Conservation (phyloP, 148 eudicot species). For the Cornus suecica region DNA sequence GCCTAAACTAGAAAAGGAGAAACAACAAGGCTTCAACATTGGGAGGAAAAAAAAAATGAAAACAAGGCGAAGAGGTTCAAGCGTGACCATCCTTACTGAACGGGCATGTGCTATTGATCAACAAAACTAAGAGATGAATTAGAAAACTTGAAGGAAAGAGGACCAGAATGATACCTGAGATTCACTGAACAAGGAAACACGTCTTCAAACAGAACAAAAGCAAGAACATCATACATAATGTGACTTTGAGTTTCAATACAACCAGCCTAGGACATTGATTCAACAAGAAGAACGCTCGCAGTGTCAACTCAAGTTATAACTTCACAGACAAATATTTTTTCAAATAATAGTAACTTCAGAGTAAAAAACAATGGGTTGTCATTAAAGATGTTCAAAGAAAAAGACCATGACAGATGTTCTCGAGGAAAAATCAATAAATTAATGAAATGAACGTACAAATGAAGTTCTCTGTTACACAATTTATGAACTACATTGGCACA, state of each 20-base stretch:
- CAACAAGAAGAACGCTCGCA: slow-evolving; percentile 10
- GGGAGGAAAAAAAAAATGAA: background rate
- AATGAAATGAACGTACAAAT: slow-evolving; percentile 60
- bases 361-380: background rate
- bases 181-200: slow-evolving; percentile 6
- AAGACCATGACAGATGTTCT: slow-evolving; percentile 16
- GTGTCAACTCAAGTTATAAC: background rate
- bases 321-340: slow-evolving; percentile 13
- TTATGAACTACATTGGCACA: slow-evolving; percentile 54
- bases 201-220: slow-evolving; percentile 5
- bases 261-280: background rate
- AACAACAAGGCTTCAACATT: background rate
- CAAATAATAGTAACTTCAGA: background rate
- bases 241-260: background rate
- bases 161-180: slow-evolving; percentile 15
- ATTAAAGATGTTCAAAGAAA: background rate
- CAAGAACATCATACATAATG: background rate
- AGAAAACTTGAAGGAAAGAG: background rate
- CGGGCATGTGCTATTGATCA: background rate
- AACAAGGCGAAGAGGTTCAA: background rate
- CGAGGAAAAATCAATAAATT: slow-evolving; percentile 64
- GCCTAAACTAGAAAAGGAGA: background rate
- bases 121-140: background rate
- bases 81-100: background rate
- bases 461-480: slow-evolving; percentile 54